These are phyloP conservation scores for Marchantia paleacea DNA, from an alignment of 225 moss, liverwort and hornwort species.

Conservation along the genomic window DNA sequence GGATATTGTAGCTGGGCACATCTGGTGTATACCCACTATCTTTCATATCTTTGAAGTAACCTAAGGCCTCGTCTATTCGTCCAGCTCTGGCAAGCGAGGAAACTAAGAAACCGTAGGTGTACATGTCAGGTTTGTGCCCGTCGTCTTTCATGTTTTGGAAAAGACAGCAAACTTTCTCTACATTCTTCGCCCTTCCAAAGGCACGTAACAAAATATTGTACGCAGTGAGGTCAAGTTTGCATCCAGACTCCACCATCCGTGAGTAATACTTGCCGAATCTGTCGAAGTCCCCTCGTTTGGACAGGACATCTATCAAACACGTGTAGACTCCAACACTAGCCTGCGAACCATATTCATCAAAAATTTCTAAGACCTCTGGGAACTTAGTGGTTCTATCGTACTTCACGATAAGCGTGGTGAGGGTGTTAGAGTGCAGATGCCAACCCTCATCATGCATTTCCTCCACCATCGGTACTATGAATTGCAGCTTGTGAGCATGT, in stretches of 20 bases:
- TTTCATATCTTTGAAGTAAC: conserved; percentile 43
- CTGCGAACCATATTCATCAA: conserved; percentile 29
- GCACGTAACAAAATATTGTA: conserved; percentile 50
- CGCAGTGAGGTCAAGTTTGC: conserved; percentile 38
- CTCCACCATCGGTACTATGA: conserved; percentile 32
- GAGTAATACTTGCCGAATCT: conserved; percentile 36
- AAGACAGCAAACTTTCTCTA: conserved; percentile 37
- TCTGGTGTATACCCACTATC: conserved; percentile 43
- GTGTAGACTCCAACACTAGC: conserved; percentile 46
- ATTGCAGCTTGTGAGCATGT: conserved; percentile 16
- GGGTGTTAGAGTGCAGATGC: conserved; percentile 37
- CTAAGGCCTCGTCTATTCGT: conserved; percentile 46
- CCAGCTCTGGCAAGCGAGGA: conserved; percentile 43
- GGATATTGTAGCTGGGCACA: conserved; percentile 45
- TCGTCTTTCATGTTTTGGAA: conserved; percentile 46
- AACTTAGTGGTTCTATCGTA: conserved; percentile 36
- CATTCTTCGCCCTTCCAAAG: conserved; percentile 37
- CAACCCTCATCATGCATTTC: conserved; percentile 40
- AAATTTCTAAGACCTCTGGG: conserved; percentile 38
- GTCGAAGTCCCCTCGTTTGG: conserved; percentile 39
- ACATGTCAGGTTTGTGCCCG: conserved; percentile 41
- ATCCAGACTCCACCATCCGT: conserved; percentile 31
- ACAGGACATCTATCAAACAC: conserved; percentile 48
- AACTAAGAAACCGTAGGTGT: conserved; percentile 51
- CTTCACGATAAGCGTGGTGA: conserved; percentile 44